These are phyloP conservation scores for Macrophomina tecta DNA, from an alignment of 2,329 filamentous ascomycete species.

Conservation along the genomic window DNA sequence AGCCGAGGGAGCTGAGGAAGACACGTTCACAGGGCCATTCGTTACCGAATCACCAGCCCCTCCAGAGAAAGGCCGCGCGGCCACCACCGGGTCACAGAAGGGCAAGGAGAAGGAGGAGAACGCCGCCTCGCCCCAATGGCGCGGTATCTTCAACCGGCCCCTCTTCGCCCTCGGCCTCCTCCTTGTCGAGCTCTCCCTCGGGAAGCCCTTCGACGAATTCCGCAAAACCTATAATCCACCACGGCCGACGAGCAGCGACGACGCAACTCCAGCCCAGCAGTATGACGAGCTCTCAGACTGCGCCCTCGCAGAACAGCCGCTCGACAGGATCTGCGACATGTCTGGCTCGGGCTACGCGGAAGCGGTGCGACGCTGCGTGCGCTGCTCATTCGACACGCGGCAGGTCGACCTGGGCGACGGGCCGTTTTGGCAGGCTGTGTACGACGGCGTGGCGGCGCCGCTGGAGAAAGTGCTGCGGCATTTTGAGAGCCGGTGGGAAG, in stretches of 20 bases:
- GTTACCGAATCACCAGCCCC: not conserved
- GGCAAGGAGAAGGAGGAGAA: too few species aligned
- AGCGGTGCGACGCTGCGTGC: slow-evolving; percentile 42
- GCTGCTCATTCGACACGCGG: slow-evolving; percentile 39
- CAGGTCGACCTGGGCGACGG: slow-evolving; percentile 36
- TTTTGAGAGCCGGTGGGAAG: not conserved
- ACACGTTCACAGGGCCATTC: not conserved
- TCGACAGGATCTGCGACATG: slow-evolving; percentile 37
- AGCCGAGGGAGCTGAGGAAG: slow-evolving; percentile 26
- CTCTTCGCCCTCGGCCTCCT: not conserved
- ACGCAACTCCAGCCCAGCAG: too few species aligned
- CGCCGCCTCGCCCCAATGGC: too few species aligned
- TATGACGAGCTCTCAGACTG: not conserved
- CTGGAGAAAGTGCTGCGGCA: slow-evolving; percentile 39
- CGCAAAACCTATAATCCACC: not conserved
- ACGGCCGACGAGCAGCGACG: too few species aligned
- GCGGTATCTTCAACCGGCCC: not conserved
- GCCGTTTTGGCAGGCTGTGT: slow-evolving; percentile 40
- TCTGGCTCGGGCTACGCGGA: slow-evolving; percentile 40
- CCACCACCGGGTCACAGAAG: too few species aligned
- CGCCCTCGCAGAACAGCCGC: not conserved
- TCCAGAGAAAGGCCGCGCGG: not conserved
- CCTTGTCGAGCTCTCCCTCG: not conserved
- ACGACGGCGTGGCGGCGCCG: slow-evolving; percentile 38
- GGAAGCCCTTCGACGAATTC: not conserved